Evolutionary conservation across 306 rosid genomes (phyloP).

Genomic region (Aeschynomene evenia): DNA sequence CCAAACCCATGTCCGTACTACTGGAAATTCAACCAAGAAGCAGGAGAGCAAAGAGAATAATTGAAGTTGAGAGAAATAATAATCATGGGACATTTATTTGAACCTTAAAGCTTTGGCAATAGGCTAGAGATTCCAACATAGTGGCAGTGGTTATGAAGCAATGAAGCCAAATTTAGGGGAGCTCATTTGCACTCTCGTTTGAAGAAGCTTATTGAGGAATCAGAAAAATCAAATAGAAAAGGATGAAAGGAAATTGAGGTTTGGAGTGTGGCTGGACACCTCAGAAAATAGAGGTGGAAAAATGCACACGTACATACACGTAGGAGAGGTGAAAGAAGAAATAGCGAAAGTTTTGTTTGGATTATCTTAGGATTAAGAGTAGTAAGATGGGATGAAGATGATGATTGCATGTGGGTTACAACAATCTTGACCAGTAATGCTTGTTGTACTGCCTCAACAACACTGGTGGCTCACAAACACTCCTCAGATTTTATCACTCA

Average conservation of each 20-base stretch:
- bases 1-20: not conserved
- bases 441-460: constrained; percentile 1
- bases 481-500: constrained; percentile 25
- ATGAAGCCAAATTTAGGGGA: constrained; percentile 41
- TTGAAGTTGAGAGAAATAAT: not conserved
- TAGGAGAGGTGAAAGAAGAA: constrained; percentile 19
- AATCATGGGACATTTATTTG: not conserved
- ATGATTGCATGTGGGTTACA: not conserved
- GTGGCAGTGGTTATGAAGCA: constrained; percentile 47
- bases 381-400: not conserved
- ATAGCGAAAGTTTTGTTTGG: constrained; percentile 18
- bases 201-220: constrained; percentile 23
- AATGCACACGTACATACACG: constrained; percentile 51
- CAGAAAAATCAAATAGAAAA: not conserved
- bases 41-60: not conserved
- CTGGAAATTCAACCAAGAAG: not conserved
- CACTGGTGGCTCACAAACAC: constrained; percentile 24
- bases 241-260: not conserved
- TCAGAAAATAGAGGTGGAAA: constrained; percentile 48
- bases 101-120: constrained; percentile 74
- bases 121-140: constrained; percentile 67
- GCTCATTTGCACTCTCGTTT: constrained; percentile 32
- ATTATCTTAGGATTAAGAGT: not conserved
- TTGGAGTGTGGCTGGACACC: constrained; percentile 14
- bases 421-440: too few species aligned